Conservation (phyloP, 2,329 filamentous ascomycete genomes). For the Nothopassalora personata region DNA sequence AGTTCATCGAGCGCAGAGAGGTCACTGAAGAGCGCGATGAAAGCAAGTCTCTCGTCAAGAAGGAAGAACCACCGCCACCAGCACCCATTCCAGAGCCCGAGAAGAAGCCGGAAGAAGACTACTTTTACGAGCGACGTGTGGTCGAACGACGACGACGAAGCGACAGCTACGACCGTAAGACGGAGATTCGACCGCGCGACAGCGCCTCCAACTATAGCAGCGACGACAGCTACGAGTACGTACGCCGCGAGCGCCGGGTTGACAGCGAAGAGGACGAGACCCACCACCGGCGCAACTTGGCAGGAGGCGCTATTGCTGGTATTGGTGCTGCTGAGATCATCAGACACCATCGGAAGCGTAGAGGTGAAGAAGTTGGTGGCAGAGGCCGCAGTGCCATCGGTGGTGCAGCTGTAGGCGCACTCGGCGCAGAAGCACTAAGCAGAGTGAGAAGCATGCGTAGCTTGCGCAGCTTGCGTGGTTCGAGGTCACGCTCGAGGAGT, state of each 20-base stretch:
- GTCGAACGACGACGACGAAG: slow-evolving; percentile 46
- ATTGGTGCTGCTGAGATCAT: slow-evolving; percentile 57
- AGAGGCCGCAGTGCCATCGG: slow-evolving; percentile 51
- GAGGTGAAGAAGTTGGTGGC: slow-evolving; percentile 51
- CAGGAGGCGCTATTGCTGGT: slow-evolving; percentile 58
- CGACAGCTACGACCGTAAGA: slow-evolving; percentile 39
- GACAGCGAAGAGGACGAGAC: slow-evolving; percentile 38
- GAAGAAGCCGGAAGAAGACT: slow-evolving; percentile 49
- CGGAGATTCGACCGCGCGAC: slow-evolving; percentile 47
- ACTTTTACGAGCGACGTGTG: slow-evolving; percentile 56
- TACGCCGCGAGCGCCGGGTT: slow-evolving; percentile 42
- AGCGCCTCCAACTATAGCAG: slow-evolving; percentile 53
- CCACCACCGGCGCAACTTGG: slow-evolving; percentile 53
- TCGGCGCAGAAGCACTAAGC: slow-evolving; percentile 55
- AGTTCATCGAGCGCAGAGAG: slow-evolving; percentile 54
- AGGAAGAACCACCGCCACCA: slow-evolving; percentile 35
- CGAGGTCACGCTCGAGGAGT: slow-evolving; percentile 18
- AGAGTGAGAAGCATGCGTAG: slow-evolving; percentile 41
- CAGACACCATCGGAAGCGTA: slow-evolving; percentile 51
- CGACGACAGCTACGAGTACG: slow-evolving; percentile 58
- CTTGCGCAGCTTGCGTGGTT: slow-evolving; percentile 15
- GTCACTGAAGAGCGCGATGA: slow-evolving; percentile 47
- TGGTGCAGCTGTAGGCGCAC: slow-evolving; percentile 56
- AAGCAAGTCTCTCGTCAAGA: slow-evolving; percentile 39
- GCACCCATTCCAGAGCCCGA: slow-evolving; percentile 21